Percentiles rank a stretch among this genome's conserved stretches.
Evolutionary conservation across 345 rosid genomes (phyloP).

Genomic region (Bruguiera sexangula): DNA sequence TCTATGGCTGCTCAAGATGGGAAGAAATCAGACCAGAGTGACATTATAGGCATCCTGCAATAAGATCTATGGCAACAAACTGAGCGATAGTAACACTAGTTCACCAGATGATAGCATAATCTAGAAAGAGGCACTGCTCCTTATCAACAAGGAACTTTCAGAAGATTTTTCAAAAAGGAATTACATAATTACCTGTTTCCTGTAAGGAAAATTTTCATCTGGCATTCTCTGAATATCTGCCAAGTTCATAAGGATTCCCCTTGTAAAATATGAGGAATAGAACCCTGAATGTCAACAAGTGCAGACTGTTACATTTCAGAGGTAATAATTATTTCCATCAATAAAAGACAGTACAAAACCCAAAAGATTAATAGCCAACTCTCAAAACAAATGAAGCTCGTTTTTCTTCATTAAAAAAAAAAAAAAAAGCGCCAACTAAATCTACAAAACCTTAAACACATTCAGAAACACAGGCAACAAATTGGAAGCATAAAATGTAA

Average conservation of each 20-base stretch:
- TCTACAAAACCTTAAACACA: not conserved
- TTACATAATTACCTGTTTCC: constrained; percentile 59
- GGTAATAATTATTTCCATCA: too few relatives aligned
- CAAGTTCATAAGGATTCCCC: constrained; percentile 68
- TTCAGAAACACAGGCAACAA: not conserved
- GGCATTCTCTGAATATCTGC: constrained; percentile 77
- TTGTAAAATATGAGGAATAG: constrained; percentile 72
- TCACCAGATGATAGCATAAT: too few relatives aligned
- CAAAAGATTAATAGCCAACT: too few relatives aligned
- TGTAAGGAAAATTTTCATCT: constrained; percentile 77
- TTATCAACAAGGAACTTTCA: not conserved
- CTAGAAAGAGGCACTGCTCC: too few relatives aligned
- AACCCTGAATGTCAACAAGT: constrained; percentile 38
- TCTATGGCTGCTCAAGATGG: too few relatives aligned
- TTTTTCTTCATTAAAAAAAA: too few relatives aligned
- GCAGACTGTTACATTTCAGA: not conserved
- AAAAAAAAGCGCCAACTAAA: not conserved
- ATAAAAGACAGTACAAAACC: too few relatives aligned
- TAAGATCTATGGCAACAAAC: not conserved
- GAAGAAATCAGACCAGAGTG: not conserved
- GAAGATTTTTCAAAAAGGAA: not conserved
- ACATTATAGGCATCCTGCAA: not conserved
- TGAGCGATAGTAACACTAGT: too few relatives aligned
- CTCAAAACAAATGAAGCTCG: too few relatives aligned
- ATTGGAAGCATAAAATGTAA: not conserved